Base-by-base conservation (phyloP, 176 grass and related monocot species). In the Rhynchospora breviuscula region DNA sequence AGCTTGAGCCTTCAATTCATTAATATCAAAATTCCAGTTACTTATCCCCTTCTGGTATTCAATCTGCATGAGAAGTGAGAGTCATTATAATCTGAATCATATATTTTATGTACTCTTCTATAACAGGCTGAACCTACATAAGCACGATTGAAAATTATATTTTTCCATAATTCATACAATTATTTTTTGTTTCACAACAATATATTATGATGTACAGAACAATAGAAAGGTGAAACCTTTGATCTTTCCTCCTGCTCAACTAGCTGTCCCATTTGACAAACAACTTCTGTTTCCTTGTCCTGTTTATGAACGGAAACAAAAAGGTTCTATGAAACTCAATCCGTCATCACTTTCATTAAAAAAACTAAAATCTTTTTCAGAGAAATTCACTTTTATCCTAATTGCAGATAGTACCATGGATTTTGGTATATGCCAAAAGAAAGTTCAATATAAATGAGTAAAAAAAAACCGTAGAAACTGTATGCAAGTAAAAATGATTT, bases 1-100 rank as follows among this genome's bases (percentile, higher is more conserved):
- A 48, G 91, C 91, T 68, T 98, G 95, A 86, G 86, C 89, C 84
- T 91, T 98, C 67, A 98, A 86, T 61, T 93, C 91, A 57, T 88
- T 84, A 5, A 98, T 89, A 83, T 98, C 92, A 66, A 98, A 98
- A 54, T 95, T 90, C 95, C 95, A 98, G 59, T 90, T 84, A 79
- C 95, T 98, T 31, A 98, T 87, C 73, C 95, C 95, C 77, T 87
- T 87, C 86, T 86, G 88, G 31, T 98, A 98, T 73, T 98, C 90
- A 45, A 85, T 90, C 92, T 98, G 82, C 61, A 59, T 15, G 49
- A 51, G 43, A 74, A 86, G 9, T 56, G 14, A 10, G 65, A 2
- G 79, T 63, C 63, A 10, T 86, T 29, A 7, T 53, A 57, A 73
- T 84, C 82, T 43, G 10, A 84, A 75, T 44, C 48, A 56, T 59